phyloP scores from a whole-genome alignment of 208 protist species.

The Zelonia costaricensis region DNA sequence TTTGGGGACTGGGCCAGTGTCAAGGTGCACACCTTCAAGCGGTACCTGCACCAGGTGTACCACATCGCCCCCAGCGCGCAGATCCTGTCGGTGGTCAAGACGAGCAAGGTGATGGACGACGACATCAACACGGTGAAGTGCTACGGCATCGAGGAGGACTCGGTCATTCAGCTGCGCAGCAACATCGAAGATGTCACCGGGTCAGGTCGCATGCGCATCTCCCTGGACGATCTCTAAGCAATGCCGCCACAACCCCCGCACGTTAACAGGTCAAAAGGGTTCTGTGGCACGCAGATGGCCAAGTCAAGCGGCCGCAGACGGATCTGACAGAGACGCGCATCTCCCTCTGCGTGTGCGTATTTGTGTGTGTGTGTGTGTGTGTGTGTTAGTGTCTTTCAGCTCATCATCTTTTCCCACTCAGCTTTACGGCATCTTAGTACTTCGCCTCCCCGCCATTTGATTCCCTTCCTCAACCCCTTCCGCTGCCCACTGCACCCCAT shows the following conservation, averaged over 20 bases:
- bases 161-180: conserved; percentile 65
- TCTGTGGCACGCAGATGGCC: no score
- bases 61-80: conserved; percentile 72
- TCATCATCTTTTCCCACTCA: no score
- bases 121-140: conserved; percentile 74
- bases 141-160: conserved; percentile 70
- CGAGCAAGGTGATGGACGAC: conserved; percentile 66
- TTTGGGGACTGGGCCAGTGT: conserved; percentile 85
- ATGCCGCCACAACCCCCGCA: background rate
- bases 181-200: conserved; percentile 24
- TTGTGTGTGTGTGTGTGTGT: background rate
- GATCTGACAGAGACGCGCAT: background rate
- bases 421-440: no score
- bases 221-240: conserved; percentile 59
- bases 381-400: background rate
- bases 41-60: conserved; percentile 87
- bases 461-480: background rate
- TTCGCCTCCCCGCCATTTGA: no score
- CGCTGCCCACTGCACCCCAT: no score
- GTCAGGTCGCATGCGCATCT: conserved; percentile 32
- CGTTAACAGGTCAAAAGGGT: no score
- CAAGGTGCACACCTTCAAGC: conserved; percentile 87
- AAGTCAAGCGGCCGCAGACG: no score
- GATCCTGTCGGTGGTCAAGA: conserved; percentile 52
- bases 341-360: background rate